phyloP scores from a whole-genome alignment of 441 rosid species.

The Jatropha podagrica region DNA sequence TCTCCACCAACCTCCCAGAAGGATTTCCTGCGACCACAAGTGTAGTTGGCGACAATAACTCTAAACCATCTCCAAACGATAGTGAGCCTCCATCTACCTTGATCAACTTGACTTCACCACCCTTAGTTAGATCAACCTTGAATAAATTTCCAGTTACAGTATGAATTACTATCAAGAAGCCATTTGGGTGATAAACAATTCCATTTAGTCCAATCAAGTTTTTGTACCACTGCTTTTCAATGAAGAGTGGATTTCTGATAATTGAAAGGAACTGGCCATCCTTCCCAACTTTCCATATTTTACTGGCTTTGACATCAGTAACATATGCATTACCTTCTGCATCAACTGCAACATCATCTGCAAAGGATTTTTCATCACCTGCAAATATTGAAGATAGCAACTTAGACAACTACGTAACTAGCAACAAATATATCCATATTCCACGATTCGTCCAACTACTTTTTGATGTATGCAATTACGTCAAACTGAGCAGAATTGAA shows the following conservation, averaged over 20 bases:
- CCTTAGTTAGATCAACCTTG: constrained; percentile 54
- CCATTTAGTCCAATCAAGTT: constrained; percentile 68
- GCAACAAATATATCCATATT: too few relatives aligned
- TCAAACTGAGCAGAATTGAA: too few relatives aligned
- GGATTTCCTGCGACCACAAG: constrained; percentile 81
- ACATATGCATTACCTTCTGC: constrained; percentile 77
- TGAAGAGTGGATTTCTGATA: constrained; percentile 59
- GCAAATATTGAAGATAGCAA: background rate
- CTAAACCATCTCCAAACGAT: constrained; percentile 77
- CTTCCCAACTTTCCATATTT: constrained; percentile 73
- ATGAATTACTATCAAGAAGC: constrained; percentile 72
- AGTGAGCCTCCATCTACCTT: constrained; percentile 55
- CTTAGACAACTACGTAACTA: background rate
- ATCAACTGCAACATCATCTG: constrained; percentile 82
- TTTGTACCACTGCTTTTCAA: constrained; percentile 63
- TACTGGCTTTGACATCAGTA: constrained; percentile 57
- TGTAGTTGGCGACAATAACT: constrained; percentile 59
- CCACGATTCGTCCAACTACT: too few relatives aligned
- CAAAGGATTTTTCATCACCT: constrained; percentile 66
- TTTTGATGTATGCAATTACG: too few relatives aligned
- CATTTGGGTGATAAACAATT: constrained; percentile 80
- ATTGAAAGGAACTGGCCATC: constrained; percentile 52
- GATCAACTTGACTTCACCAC: constrained; percentile 48
- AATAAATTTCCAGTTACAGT: constrained; percentile 59
- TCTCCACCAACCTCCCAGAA: constrained; percentile 67